Base-by-base conservation (phyloP, 331 rosid genomes). In the Dryas integrifolia region DNA sequence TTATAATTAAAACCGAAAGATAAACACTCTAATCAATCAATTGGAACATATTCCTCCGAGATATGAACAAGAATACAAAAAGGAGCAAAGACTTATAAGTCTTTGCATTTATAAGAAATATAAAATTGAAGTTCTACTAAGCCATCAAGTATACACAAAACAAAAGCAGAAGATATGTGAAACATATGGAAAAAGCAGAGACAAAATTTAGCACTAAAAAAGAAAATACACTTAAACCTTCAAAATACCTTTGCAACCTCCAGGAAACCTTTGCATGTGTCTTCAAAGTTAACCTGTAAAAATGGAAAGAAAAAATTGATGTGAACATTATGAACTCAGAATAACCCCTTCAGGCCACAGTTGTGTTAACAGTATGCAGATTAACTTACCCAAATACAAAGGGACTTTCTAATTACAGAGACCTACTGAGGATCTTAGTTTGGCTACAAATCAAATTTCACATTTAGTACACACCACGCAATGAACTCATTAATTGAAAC, bases 191-290 rank as follows among this genome's bases (percentile, higher is more conserved):
- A 8, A 49, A 24, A 63, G 53, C 43, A 7, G 39, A 40, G 4
- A 38, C 43, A 79, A 26, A 40, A 66, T 55, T 53, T 21, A 38
- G 55, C 55, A 73, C 63, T 21, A 9, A 24, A 67, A 71, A 61
- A 65, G 18, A 66, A 68, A 50, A 58, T 38, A 51, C 48, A 68
- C 15, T 35, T 40, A 39, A 40, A 50, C 72, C 45, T 43, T 61
- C 75, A 41, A 3, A 64, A 80, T 86, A 94, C 98, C 97, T 94
- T 91, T 7, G 97, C 97, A 83, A 94, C 96, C 77, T 94, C 98
- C 18, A 93, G 88, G 81, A 91, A 93, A 45, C 98, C 98, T 78
- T 94, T 94, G 87, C 97, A 89, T 51, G 97, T 91, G 72, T 94
- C 97, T 90, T 91, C 98, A 82, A 94, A 94, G 79, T 94, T 91